phyloP scores from a whole-genome alignment of 768 basidiomycete genomes.

The Lentinula guzmanii region DNA sequence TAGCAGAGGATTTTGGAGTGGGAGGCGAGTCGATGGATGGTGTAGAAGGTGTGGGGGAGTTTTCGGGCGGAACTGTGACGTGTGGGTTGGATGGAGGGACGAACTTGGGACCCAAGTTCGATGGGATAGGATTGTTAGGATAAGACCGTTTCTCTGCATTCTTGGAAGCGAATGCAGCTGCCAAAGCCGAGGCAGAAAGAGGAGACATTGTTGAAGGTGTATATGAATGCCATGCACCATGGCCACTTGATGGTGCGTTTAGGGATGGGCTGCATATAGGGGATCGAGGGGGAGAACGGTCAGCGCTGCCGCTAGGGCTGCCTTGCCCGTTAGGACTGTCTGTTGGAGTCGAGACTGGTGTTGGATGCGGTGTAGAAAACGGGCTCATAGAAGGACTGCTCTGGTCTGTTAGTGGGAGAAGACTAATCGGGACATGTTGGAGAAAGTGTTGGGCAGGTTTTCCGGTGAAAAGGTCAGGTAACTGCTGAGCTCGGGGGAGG shows the following conservation, averaged over 20 bases:
- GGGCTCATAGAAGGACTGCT: not conserved
- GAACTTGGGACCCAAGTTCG: not conserved
- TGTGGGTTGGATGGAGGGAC: not conserved
- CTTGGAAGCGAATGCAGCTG: constrained; percentile 1
- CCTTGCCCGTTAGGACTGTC: not conserved
- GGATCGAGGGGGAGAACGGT: not conserved
- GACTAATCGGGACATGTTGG: constrained; percentile 54
- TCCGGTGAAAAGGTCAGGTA: constrained; percentile 34
- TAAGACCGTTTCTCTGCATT: not conserved
- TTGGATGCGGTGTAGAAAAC: not conserved
- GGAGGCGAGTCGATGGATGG: not conserved
- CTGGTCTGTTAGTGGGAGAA: constrained; percentile 45
- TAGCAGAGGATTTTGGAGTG: not conserved
- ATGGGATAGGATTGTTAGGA: constrained; percentile 1
- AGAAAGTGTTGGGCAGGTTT: constrained; percentile 35
- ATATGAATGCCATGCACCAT: not conserved
- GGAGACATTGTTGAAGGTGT: not conserved
- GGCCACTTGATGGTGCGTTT: not conserved
- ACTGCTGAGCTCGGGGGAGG: constrained; percentile 53
- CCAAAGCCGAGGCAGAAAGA: constrained; percentile 1
- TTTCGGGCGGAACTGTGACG: not conserved
- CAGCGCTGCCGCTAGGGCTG: not conserved
- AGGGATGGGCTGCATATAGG: not conserved
- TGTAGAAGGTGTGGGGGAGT: not conserved
- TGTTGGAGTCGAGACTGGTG: not conserved